phyloP scores from a whole-genome alignment of 352 stramenopile genomes.

The Pythium brachiatum region DNA sequence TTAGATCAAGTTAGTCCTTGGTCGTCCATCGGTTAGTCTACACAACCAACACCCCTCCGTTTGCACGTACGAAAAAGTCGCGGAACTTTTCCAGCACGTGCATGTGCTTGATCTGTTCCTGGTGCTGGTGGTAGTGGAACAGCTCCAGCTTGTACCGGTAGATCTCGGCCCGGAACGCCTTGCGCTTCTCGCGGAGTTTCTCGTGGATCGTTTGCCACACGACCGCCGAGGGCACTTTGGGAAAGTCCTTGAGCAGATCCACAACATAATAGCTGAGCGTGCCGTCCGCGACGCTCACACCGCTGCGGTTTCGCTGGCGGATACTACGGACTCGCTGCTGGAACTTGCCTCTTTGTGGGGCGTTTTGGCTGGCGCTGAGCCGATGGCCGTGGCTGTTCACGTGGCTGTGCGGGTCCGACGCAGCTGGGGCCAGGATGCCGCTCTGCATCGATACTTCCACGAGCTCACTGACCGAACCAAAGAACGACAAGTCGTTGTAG shows the following conservation, averaged over 20 bases:
- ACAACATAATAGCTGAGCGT: conserved; percentile 62
- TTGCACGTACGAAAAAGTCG: conserved; percentile 58
- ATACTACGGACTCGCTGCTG: conserved; percentile 32
- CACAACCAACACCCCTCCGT: no score
- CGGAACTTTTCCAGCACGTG: conserved; percentile 64
- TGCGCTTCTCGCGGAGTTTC: conserved; percentile 56
- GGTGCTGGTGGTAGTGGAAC: conserved; percentile 50
- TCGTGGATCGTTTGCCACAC: conserved; percentile 48
- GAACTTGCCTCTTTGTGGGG: conserved; percentile 19
- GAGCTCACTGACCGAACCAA: conserved; percentile 26
- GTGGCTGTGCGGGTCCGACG: conserved; percentile 10
- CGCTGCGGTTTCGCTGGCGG: conserved; percentile 27
- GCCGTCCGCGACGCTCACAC: conserved; percentile 30
- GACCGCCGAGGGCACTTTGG: conserved; percentile 37
- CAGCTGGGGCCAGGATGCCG: conserved; percentile 24
- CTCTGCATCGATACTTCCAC: conserved; percentile 36
- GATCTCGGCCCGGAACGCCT: conserved; percentile 56
- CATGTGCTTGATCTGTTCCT: conserved; percentile 45
- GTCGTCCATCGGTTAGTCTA: conserved; percentile 1
- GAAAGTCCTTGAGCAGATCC: conserved; percentile 59
- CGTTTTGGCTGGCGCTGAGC: background rate
- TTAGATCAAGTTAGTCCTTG: background rate
- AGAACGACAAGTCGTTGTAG: conserved; percentile 11
- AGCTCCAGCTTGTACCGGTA: conserved; percentile 62
- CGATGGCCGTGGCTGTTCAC: background rate